Conservation (phyloP, 1,284 basidiomycete species). For the Sanguinoderma infundibulare region DNA sequence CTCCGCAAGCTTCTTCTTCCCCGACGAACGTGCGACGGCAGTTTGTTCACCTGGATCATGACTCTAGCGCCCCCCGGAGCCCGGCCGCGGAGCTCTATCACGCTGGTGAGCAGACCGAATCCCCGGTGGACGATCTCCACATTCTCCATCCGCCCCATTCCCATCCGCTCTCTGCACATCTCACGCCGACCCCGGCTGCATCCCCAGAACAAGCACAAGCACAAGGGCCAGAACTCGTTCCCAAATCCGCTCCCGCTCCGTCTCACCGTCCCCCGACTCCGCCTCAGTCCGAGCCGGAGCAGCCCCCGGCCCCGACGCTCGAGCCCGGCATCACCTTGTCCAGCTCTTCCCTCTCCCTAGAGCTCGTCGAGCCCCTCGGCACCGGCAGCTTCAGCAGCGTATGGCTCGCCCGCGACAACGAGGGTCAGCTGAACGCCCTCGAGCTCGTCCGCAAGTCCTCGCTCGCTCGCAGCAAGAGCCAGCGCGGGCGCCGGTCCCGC, state of each 20-base stretch:
- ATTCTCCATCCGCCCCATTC: not conserved
- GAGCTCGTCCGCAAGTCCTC: slow-evolving; percentile 44
- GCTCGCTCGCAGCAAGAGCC: slow-evolving; percentile 31
- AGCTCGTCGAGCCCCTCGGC: slow-evolving; percentile 62
- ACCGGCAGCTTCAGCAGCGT: slow-evolving; percentile 80
- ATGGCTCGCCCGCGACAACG: slow-evolving; percentile 68
- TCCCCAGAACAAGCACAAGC: slow-evolving; percentile 11
- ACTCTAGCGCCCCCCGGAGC: slow-evolving; percentile 2
- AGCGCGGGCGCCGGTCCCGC: slow-evolving; percentile 33
- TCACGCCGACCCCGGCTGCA: slow-evolving; percentile 10
- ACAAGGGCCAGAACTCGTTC: too few species aligned
- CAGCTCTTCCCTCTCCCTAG: slow-evolving; percentile 37
- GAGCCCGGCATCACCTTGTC: slow-evolving; percentile 28
- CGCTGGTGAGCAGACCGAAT: slow-evolving; percentile 15
- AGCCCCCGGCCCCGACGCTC: slow-evolving; percentile 14
- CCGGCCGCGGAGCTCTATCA: slow-evolving; percentile 4
- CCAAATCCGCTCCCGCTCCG: too few species aligned
- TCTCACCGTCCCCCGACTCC: slow-evolving; percentile 16
- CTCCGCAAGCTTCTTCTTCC: slow-evolving; percentile 16
- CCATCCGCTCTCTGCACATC: slow-evolving; percentile 10
- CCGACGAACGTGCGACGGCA: slow-evolving; percentile 27
- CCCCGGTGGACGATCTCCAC: slow-evolving; percentile 16
- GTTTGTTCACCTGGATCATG: slow-evolving; percentile 28
- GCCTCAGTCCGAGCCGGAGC: slow-evolving; percentile 21
- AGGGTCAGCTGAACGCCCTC: slow-evolving; percentile 40